Conservation (phyloP, 2,329 filamentous ascomycete species). For the Fusarium bulbicola region DNA sequence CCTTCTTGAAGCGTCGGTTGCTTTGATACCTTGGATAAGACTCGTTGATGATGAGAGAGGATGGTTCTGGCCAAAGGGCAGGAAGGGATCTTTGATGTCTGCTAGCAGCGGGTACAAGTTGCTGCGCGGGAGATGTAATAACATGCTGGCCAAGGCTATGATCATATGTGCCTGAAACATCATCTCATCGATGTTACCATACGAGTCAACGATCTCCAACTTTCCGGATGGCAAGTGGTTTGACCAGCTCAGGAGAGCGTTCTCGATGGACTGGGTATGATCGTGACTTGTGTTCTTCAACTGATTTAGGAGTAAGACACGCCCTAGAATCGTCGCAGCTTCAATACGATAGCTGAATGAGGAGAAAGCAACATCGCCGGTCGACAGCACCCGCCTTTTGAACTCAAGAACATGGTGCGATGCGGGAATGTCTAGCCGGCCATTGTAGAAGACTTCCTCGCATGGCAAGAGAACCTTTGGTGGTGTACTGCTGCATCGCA, state of each 20-base stretch:
- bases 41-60: slow-evolving; percentile 16
- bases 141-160: slow-evolving; percentile 33
- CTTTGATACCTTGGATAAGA: slow-evolving; percentile 35
- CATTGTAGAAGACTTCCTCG: slow-evolving; percentile 28
- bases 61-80: slow-evolving; percentile 9
- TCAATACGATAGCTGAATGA: slow-evolving; percentile 40
- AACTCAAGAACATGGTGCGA: slow-evolving; percentile 31
- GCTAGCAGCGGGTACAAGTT: slow-evolving; percentile 17
- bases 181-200: slow-evolving; percentile 37
- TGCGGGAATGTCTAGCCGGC: background rate
- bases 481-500: slow-evolving; percentile 21
- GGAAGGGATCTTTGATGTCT: slow-evolving; percentile 17
- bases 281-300: slow-evolving; percentile 24
- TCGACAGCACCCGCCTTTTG: slow-evolving; percentile 14
- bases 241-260: slow-evolving; percentile 33
- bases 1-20: slow-evolving; percentile 34
- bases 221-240: slow-evolving; percentile 30
- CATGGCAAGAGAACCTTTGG: slow-evolving; percentile 33
- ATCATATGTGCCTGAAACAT: slow-evolving; percentile 37
- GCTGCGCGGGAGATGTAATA: slow-evolving; percentile 34
- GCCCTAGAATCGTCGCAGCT: slow-evolving; percentile 27
- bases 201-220: slow-evolving; percentile 29
- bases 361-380: slow-evolving; percentile 27
- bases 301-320: slow-evolving; percentile 25
- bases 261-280: slow-evolving; percentile 34